Conservation (phyloP, 441 rosid species). For the Flueggea neowawraea region DNA sequence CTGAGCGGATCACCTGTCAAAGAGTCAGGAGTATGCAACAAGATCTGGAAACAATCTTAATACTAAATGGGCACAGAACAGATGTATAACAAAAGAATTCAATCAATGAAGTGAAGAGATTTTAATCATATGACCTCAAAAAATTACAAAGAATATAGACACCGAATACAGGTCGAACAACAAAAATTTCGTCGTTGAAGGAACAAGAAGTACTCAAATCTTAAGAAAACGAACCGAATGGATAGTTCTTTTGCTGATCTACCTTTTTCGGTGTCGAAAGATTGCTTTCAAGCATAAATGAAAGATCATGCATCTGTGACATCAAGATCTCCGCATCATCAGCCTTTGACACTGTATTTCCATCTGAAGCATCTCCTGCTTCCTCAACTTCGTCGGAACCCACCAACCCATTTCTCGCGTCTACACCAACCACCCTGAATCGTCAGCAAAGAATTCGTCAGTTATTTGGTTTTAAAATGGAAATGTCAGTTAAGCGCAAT, state of each 20-base stretch:
- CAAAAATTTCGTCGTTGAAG: no score
- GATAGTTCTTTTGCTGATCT: constrained; percentile 10
- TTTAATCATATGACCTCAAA: no score
- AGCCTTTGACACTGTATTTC: constrained; percentile 22
- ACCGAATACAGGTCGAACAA: no score
- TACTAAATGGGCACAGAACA: no score
- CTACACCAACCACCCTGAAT: constrained; percentile 32
- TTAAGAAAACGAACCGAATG: neutral
- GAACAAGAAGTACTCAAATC: no score
- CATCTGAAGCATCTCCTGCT: constrained; percentile 21
- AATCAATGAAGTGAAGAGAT: no score
- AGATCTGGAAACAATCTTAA: no score
- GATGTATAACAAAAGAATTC: no score
- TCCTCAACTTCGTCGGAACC: constrained; percentile 23
- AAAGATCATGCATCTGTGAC: constrained; percentile 85
- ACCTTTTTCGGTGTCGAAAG: constrained; percentile 51
- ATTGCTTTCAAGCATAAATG: constrained; percentile 70
- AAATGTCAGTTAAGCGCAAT: neutral
- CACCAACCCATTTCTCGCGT: constrained; percentile 23
- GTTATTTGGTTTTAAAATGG: neutral
- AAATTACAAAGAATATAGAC: no score
- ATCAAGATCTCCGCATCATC: constrained; percentile 45
- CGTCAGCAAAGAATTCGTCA: constrained; percentile 3
- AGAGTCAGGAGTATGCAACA: no score
- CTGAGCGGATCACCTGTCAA: no score